Conservation (phyloP, 2,329 filamentous ascomycete genomes). For the Sporothrix brunneoviolacea region DNA sequence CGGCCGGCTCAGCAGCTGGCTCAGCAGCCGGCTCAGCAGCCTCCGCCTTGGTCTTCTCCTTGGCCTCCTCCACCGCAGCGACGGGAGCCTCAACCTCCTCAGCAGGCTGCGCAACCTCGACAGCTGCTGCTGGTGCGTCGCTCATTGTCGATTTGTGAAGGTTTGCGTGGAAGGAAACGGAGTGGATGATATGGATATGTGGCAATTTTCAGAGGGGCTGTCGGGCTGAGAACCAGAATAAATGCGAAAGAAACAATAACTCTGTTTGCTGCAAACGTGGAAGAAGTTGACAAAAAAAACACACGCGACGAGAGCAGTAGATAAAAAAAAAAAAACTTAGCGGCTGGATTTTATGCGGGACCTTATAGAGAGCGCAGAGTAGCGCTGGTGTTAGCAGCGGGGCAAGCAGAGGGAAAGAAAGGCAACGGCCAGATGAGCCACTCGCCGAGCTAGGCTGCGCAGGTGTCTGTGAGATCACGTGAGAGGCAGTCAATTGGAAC, state of each 20-base stretch:
- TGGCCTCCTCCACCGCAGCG: background rate
- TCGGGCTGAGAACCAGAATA: background rate
- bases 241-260: too few species aligned
- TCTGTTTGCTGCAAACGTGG: too few species aligned
- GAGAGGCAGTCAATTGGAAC: too few species aligned
- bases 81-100: slow-evolving; percentile 19
- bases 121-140: slow-evolving; percentile 18
- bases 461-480: background rate
- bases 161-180: background rate
- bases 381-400: too few species aligned
- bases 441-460: too few species aligned
- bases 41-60: slow-evolving; percentile 3
- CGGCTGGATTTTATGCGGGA: slow-evolving; percentile 11
- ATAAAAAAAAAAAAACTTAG: slow-evolving; percentile 14
- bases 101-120: slow-evolving; percentile 22
- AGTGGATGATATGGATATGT: too few species aligned
- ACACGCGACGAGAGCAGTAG: slow-evolving; percentile 4
- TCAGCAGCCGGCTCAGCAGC: slow-evolving; percentile 21
- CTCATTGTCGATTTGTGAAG: slow-evolving; percentile 17
- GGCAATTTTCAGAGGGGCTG: background rate
- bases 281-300: too few species aligned
- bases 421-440: too few species aligned
- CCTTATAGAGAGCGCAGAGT: background rate
- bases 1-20: slow-evolving; percentile 24
- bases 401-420: too few species aligned